phyloP scores from a whole-genome alignment of 2,329 filamentous ascomycete genomes.

The Annulohypoxylon truncatum region DNA sequence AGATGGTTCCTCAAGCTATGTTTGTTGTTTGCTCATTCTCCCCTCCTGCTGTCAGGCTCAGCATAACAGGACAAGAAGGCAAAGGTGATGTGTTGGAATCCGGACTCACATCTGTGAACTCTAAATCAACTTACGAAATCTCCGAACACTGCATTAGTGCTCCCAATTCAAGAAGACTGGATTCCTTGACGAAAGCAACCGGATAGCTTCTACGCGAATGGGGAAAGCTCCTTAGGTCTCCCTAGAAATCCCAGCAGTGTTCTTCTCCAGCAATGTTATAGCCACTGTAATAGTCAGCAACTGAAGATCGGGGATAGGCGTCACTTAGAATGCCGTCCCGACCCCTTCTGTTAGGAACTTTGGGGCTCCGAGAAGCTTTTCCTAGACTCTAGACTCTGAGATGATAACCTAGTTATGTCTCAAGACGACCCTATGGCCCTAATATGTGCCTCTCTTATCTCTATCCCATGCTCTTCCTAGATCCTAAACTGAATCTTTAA shows the following conservation, averaged over 20 bases:
- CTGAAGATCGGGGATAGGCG: conserved; percentile 14
- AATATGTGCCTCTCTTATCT: conserved; percentile 3
- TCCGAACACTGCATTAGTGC: conserved; percentile 3
- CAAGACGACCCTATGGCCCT: background rate
- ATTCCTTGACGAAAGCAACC: conserved; percentile 13
- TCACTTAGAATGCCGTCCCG: conserved; percentile 3
- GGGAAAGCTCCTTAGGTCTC: background rate
- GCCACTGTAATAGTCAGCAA: conserved; percentile 11
- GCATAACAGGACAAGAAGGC: background rate
- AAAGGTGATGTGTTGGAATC: conserved; percentile 1
- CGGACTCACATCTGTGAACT: conserved; percentile 5
- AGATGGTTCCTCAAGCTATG: background rate
- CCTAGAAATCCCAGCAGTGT: background rate
- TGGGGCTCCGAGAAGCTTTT: conserved; percentile 35
- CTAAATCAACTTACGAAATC: conserved; percentile 7
- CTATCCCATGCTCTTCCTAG: conserved; percentile 9
- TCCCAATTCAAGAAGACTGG: background rate
- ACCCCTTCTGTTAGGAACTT: background rate
- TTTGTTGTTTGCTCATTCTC: background rate
- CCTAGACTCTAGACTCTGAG: conserved; percentile 16
- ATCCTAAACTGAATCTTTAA: conserved; percentile 17
- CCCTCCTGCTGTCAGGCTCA: background rate
- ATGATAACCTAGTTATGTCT: conserved; percentile 30
- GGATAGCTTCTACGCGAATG: background rate
- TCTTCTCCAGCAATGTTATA: background rate